Base-by-base conservation (phyloP, 139 green algal species). In the Ettlia oleoabundans region DNA sequence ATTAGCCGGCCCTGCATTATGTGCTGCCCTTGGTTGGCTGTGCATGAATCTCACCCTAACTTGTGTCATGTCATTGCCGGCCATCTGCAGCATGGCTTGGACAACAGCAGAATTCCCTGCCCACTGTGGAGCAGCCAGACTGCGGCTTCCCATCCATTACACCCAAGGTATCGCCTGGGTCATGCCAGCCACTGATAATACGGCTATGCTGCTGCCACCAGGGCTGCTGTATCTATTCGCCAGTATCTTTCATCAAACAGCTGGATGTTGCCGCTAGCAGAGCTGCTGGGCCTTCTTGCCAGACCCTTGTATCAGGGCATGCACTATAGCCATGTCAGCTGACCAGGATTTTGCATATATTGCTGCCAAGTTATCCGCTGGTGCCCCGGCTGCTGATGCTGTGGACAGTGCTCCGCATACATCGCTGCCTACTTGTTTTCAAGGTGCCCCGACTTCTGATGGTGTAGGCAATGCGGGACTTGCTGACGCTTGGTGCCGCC, bases 401-500 rank as follows among this genome's bases (percentile, higher is more conserved):
- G n/a, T n/a, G n/a, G n/a, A n/a, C n/a, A n/a, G n/a, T 58, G 47
- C 47, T 58, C 47, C 47, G 15, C 15, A 58, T 58, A 10, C 13
- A 24, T 10, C 15, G 47, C 15, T 58, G 47, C 47, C 47, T 58
- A 15, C 47, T 58, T 58, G 15, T 10, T 15, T 58, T 15, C 15
- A n/a, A n/a, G n/a, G n/a, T n/a, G n/a, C n/a, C n/a, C n/a, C n/a
- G n/a, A n/a, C n/a, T n/a, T n/a, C n/a, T n/a, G n/a, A n/a, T n/a
- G n/a, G n/a, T 35, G 19, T 53, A 80, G 73, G 68, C 73, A 4
- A 80, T 80, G 73, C 73, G 73, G 5, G 73, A 80, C 35, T 53
- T 80, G 73, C 37, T 80, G 52, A 33, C 38, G 24, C 73, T 69
- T 35, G 73, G 73, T 2, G 73, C 53, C 2, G 52, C 73, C 35